phyloP scores from a whole-genome alignment of 2,329 filamentous ascomycete genomes.

The Epicoccum nigrum region DNA sequence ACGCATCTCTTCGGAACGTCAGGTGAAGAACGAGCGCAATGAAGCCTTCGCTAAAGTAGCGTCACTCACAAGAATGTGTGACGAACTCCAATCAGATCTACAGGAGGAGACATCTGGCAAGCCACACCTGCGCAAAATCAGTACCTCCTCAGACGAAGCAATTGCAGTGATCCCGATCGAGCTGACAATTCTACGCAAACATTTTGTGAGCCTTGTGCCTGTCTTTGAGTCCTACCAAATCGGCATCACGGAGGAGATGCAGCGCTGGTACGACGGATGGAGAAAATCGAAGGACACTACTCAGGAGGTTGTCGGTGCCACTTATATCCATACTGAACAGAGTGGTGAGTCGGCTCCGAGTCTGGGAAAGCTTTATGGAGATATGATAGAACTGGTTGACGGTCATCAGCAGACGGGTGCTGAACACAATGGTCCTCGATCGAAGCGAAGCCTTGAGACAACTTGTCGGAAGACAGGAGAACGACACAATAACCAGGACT shows the following conservation, averaged over 20 bases:
- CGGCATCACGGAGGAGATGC: constrained; percentile 5
- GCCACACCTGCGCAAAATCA: constrained; percentile 22
- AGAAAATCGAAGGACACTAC: constrained; percentile 11
- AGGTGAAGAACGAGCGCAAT: constrained; percentile 26
- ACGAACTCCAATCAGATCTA: constrained; percentile 19
- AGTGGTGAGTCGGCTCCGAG: neutral
- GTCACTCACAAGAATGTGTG: constrained; percentile 18
- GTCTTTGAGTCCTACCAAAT: constrained; percentile 17
- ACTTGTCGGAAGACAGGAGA: constrained; percentile 18
- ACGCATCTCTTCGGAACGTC: constrained; percentile 17
- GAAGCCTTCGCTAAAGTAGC: constrained; percentile 17
- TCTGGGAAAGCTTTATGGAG: constrained; percentile 7
- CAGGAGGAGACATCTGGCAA: constrained; percentile 19
- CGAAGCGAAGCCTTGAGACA: constrained; percentile 14
- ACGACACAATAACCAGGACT: neutral
- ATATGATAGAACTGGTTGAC: constrained; percentile 11
- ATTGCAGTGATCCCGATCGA: constrained; percentile 21
- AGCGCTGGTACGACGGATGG: constrained; percentile 22
- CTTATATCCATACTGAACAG: neutral
- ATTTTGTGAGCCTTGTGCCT: constrained; percentile 12
- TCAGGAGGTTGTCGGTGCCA: constrained; percentile 5
- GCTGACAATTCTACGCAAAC: constrained; percentile 15
- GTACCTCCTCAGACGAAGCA: constrained; percentile 10
- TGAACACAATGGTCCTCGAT: constrained; percentile 24
- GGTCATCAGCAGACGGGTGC: constrained; percentile 18